Percentiles rank a stretch among this genome's conserved stretches.
Evolutionary conservation across 805 yeast species (phyloP).

Genomic region (Blastobotrys muscicola): DNA sequence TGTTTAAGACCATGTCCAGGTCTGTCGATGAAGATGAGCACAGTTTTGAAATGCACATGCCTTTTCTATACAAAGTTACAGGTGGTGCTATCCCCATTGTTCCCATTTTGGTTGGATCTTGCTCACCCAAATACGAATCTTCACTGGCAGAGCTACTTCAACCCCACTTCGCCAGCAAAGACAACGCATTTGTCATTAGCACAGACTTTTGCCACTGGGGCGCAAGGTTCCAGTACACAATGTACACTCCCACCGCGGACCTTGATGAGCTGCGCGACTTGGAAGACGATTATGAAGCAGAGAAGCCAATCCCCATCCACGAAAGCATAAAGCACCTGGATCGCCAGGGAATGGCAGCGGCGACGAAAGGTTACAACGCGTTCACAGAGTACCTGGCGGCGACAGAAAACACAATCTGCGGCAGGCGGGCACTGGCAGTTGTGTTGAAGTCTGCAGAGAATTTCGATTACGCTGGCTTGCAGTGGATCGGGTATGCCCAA

Average conservation of each 20-base stretch:
- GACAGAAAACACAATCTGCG: conserved; percentile 90
- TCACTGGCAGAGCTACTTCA: conserved; percentile 40
- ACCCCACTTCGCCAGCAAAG: conserved; percentile 44
- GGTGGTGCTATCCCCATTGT: conserved; percentile 34
- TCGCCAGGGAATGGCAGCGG: conserved; percentile 56
- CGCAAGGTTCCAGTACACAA: conserved; percentile 47
- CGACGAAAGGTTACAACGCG: conserved; percentile 41
- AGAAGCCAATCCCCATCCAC: conserved; percentile 41
- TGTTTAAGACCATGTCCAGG: conserved; percentile 47
- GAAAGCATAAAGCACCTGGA: conserved; percentile 70
- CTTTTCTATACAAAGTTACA: conserved; percentile 46
- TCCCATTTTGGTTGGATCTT: conserved; percentile 72
- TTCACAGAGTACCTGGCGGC: conserved; percentile 60
- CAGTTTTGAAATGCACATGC: conserved; percentile 90
- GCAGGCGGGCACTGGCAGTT: conserved; percentile 71
- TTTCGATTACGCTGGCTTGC: conserved; percentile 30
- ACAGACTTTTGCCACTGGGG: conserved; percentile 98
- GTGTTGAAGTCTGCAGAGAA: conserved; percentile 46
- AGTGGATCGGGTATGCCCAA: conserved; percentile 77
- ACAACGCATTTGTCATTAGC: conserved; percentile 66
- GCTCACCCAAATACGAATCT: conserved; percentile 37
- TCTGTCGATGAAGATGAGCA: conserved; percentile 77
- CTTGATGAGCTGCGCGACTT: too few species aligned
- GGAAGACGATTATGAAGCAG: too few species aligned
- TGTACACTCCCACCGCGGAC: conserved; percentile 30